These are phyloP conservation scores for Pythium monospermum DNA, from an alignment of 352 stramenopile genomes.

Conservation along the genomic window DNA sequence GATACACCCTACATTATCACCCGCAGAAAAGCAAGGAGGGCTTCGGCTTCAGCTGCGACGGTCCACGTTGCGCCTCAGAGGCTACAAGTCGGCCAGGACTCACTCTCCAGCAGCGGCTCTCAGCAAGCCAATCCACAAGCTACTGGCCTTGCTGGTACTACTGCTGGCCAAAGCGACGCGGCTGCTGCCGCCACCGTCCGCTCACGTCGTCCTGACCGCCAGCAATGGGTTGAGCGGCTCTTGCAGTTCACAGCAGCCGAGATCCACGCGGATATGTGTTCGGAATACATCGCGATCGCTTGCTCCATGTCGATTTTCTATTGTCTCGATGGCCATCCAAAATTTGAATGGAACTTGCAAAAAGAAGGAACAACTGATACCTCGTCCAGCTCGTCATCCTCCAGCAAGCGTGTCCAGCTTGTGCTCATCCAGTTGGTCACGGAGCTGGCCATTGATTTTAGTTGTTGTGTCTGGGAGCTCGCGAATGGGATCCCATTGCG, in stretches of 20 bases:
- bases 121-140: not conserved
- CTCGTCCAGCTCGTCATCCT: not conserved
- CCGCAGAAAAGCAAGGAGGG: no score
- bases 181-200: not conserved
- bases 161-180: no score
- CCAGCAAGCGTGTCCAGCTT: not conserved
- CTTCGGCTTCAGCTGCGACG: no score
- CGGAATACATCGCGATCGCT: slow-evolving; percentile 26
- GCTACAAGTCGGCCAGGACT: no score
- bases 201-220: not conserved
- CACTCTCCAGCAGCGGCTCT: not conserved
- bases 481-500: slow-evolving; percentile 11
- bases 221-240: not conserved
- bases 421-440: slow-evolving; percentile 10
- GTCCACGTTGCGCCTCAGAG: no score
- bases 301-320: slow-evolving; percentile 23
- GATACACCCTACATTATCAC: not conserved
- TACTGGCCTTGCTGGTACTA: not conserved
- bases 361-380: no score
- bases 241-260: not conserved
- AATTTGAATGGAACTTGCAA: slow-evolving; percentile 12
- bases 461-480: slow-evolving; percentile 17
- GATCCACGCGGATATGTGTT: slow-evolving; percentile 21
- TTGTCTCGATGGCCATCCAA: slow-evolving; percentile 11
- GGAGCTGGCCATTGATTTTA: slow-evolving; percentile 15